Base-by-base conservation (phyloP, 1,284 basidiomycete genomes). In the Pisolithus thermaeus region DNA sequence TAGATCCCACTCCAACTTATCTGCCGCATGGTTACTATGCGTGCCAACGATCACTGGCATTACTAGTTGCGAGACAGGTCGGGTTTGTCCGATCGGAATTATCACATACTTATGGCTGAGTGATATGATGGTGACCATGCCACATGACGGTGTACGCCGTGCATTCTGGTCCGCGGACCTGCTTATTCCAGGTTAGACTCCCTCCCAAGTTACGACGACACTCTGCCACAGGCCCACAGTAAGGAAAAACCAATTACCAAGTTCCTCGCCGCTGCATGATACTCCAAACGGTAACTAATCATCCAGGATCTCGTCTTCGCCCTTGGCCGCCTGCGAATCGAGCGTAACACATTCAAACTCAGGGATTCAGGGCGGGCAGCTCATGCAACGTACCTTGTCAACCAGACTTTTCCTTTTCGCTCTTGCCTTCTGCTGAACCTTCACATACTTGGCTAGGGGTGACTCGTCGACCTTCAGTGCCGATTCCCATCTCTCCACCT, bases 361-460 rank as follows among this genome's bases (percentile, higher is more conserved):
- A n/a, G 35, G 25, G 54, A n/a, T 36, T 28, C 27, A 51, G 38
- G 14, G 7, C 43, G 18, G 4, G 18, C 30, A 23, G 27, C 23
- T 23, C 38, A 43, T n/a, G 16, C n/a, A 44, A 61, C 73, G 44
- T 58, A 86, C 87, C 81, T 90, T 91, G 64, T 92, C 88, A 39
- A 92, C 73, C 58, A 90, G 67, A 59, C 77, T 77, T 61, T 82
- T 79, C 61, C 83, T 81, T 70, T 86, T 86, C 60, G 89, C 88
- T 66, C 92, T 77, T 30, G 83, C 76, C 75, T 93, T 95, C 61
- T 79, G 77, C 71, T 90, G 84, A 52, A 93, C 77, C 62, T 84
- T 84, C 62, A 90, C 75, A 69, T 89, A 93, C 63, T 83, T 87
- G 46, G 81, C 84, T 46, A 97, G 70, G 3, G 94, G 92, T 4